Evolutionary conservation across 805 yeast genomes (phyloP), one percentile per base, ranked within the genome.

Genomic region (Saccharomycopsis sp.): DNA sequence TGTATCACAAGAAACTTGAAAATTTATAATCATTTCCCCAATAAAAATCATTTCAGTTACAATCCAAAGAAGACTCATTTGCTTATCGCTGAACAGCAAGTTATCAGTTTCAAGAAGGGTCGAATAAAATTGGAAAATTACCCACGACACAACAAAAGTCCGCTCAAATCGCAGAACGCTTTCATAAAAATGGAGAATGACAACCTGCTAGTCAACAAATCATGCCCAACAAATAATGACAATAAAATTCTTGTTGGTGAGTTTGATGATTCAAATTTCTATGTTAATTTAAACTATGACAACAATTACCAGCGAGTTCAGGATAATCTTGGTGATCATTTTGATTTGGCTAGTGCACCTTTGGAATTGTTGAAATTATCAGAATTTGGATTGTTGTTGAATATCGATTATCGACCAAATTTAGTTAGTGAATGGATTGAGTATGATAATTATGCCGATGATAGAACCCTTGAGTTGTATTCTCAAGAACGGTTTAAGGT

Each of bases 371-470:
- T 38, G 24, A 13, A 21, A 23, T 27, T 42, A 9, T 14, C 41
- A 20, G 34, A 37, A 19, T 43, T 11, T 43, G 46, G 46, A 3
- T 17, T 38, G 22, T 9, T 43, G 19, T 5, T 11, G 6, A 37
- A 43, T 32, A 20, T 43, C 3, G 46, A 43, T n/a, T 43, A 24
- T 22, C 14, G 42, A 16, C 46, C 42, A 14, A 16, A 37, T 4
- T 32, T 43, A 11, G 4, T 13, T 13, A 16, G n/a, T n/a, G 5
- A 9, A 4, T 7, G 14, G 17, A 21, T 19, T 19, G n/a, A n/a
- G n/a, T n/a, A n/a, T n/a, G n/a, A n/a, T 37, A 21, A 31, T 4
- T 44, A 23, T 23, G n/a, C 19, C 21, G 13, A 33, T 9, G 41
- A 33, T 24, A 19, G 47, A 17, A 9, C 5, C 7, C 35, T 31